Percentiles rank a stretch among this genome's conserved stretches.
These are phyloP conservation scores for Wickerhamiella musiphila DNA, from an alignment of 805 yeast genomes.

Conservation along the genomic window DNA sequence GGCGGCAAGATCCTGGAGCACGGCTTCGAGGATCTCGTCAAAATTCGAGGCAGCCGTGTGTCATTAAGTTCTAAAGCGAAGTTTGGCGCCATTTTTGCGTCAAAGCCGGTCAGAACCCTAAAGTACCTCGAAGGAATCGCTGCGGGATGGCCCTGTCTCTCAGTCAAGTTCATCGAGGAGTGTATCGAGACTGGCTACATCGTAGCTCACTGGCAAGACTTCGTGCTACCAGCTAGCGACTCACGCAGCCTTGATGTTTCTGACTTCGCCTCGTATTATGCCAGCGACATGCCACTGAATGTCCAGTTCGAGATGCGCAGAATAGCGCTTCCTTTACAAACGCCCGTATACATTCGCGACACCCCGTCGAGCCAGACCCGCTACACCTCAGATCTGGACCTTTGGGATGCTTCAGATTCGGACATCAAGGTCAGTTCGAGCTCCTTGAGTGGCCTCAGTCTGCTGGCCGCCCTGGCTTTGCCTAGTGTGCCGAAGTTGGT, in stretches of 20 bases:
- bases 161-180: slow-evolving; percentile 38
- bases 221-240: slow-evolving; percentile 57
- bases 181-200: slow-evolving; percentile 23
- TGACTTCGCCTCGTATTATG: slow-evolving; percentile 14
- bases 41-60: too few relatives aligned
- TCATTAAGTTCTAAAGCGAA: too few relatives aligned
- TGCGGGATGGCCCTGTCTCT: slow-evolving; percentile 72
- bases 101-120: slow-evolving; percentile 41
- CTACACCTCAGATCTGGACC: background rate
- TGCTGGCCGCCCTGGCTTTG: slow-evolving; percentile 7
- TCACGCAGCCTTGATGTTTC: slow-evolving; percentile 24
- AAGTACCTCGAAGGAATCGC: slow-evolving; percentile 66
- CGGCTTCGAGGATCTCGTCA: background rate
- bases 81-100: slow-evolving; percentile 54
- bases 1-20: slow-evolving; percentile 1
- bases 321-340: slow-evolving; percentile 6
- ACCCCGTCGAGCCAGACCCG: background rate
- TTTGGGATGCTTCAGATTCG: too few relatives aligned
- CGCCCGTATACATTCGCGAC: slow-evolving; percentile 12
- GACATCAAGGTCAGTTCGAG: too few relatives aligned
- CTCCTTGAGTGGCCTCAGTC: too few relatives aligned
- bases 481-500: slow-evolving; percentile 7
- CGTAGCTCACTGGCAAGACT: slow-evolving; percentile 30
- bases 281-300: slow-evolving; percentile 7
- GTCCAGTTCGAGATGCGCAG: slow-evolving; percentile 16